Base-by-base conservation (phyloP, 2,329 filamentous ascomycete species). In the Xylariales sp. region DNA sequence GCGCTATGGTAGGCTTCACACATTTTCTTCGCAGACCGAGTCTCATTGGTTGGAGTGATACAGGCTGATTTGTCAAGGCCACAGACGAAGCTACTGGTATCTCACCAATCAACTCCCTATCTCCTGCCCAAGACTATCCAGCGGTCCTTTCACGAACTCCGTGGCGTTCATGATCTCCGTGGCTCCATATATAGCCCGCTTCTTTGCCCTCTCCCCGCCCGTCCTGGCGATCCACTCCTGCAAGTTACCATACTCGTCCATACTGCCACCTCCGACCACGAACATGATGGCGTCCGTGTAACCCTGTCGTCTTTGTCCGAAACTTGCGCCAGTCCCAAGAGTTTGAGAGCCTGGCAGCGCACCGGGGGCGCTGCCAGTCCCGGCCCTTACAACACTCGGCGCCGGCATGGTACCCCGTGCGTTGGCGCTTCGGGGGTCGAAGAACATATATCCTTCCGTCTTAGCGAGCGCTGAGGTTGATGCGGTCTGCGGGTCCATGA, bases 191-290 rank as follows among this genome's bases (percentile, higher is more conserved):
- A 97, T 86, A 8, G 98, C 86, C 49, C 89, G 76, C 64, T 87
- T 85, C 61, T 80, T 84, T 16, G 79, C 74, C 7, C 80, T 76
- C 42, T 78, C 76, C 11, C 80, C 80, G 35, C 74, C 72, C 4
- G 88, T 89, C 50, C 91, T 76, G 61, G 80, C 81, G 4, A 91
- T 88, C 93, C 93, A 98, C 59, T 97, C 93, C 60, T 95, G 88
- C 60, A 98, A 62, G 63, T 98, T 98, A 15, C 90, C 91, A 60
- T 97, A 98, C 62, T 98, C 93, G 54, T 98, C 93, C 87, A 98
- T 97, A 60, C 89, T 96, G 31, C 93, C 93, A 34, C 94, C 93
- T 4, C 93, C 93, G 3, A 94, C 88, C 0, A 88, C 91, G 59
- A 96, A 95, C n/a, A 95, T 88, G 41, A 95, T 84, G 1, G 88